Base-by-base conservation (phyloP, 331 rosid genomes). In the Pyrus hybrid region DNA sequence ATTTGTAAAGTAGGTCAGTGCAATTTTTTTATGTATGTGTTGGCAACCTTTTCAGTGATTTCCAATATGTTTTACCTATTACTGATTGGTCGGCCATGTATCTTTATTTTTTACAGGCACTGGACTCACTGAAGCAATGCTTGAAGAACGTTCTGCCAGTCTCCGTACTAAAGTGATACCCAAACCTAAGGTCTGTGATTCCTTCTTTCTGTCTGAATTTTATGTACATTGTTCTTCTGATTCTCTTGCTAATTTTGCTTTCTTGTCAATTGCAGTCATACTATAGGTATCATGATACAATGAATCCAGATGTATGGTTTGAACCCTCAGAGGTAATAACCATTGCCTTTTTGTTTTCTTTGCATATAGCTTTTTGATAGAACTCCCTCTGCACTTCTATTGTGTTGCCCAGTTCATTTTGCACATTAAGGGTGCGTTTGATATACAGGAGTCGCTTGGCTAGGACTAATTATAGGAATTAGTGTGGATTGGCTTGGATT, bases 271-370 rank as follows among this genome's bases (percentile, higher is more conserved):
- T 79, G 64, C 86, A 91, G 98, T 0, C 96, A 28, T 93, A 93
- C 51, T 91, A 88, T 84, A 85, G 92, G 67, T 88, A 56, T 81
- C 87, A 83, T 45, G 98, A 90, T 65, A 74, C 91, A 80, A 80
- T 84, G 21, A 85, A 82, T 80, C 97, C 99, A 71, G 97, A 92
- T 84, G 99, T 94, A 69, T 94, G 99, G 97, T 87, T 94, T 90
- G 96, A 92, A 47, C 84, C 97, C 49, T 79, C 86, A 65, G 95
- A 90, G 96, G 93, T 90, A 78, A 72, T 23, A 76, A 51, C 21
- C 53, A 5, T 29, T 9, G 7, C 61, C 80, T 33, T 66, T 45
- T 72, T 61, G 62, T 37, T 37, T 33, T 61, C 30, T 76, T 14
- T 71, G 30, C 63, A 58, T 79, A 5, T 33, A 5, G 8, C 13